phyloP scores from a whole-genome alignment of 768 basidiomycete genomes.

The Tylopilus intermedius region DNA sequence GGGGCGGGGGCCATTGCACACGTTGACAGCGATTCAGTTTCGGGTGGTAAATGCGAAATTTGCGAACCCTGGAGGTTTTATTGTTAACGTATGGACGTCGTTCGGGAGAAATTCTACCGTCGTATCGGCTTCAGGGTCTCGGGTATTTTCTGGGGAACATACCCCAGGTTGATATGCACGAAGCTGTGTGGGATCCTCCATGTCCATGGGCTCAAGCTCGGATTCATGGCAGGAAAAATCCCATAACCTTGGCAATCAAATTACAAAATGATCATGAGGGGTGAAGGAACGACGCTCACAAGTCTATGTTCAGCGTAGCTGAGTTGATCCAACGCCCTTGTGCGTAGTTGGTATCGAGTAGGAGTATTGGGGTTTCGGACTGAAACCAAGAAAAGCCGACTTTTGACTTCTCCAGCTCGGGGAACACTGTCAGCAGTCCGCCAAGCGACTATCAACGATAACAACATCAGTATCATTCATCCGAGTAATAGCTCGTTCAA shows the following conservation, averaged over 20 bases:
- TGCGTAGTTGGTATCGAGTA: constrained; percentile 13
- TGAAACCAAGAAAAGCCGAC: constrained; percentile 25
- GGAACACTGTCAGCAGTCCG: constrained; percentile 21
- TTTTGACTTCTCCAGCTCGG: constrained; percentile 19
- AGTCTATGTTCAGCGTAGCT: constrained; percentile 16
- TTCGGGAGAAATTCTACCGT: constrained; percentile 14
- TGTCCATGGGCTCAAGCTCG: constrained; percentile 15
- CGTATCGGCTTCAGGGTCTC: background rate
- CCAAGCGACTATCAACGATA: constrained; percentile 17
- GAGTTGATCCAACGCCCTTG: constrained; percentile 16
- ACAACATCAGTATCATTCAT: background rate
- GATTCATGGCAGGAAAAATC: constrained; percentile 18
- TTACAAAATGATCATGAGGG: background rate
- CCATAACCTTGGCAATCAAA: constrained; percentile 17
- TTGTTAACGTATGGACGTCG: constrained; percentile 5
- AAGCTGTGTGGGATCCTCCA: background rate
- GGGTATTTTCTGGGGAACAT: background rate
- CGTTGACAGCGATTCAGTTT: background rate
- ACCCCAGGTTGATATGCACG: background rate
- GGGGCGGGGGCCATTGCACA: background rate
- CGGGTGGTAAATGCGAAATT: background rate
- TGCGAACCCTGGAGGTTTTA: constrained; percentile 5
- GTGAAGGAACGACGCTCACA: constrained; percentile 15
- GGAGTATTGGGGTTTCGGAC: constrained; percentile 25
- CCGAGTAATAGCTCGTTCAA: background rate